A percentile compares a stretch with the other conserved stretches of the same genome.
Evolutionary conservation across 2,329 filamentous ascomycete genomes (phyloP).

Genomic region (Escovopsis weberi): DNA sequence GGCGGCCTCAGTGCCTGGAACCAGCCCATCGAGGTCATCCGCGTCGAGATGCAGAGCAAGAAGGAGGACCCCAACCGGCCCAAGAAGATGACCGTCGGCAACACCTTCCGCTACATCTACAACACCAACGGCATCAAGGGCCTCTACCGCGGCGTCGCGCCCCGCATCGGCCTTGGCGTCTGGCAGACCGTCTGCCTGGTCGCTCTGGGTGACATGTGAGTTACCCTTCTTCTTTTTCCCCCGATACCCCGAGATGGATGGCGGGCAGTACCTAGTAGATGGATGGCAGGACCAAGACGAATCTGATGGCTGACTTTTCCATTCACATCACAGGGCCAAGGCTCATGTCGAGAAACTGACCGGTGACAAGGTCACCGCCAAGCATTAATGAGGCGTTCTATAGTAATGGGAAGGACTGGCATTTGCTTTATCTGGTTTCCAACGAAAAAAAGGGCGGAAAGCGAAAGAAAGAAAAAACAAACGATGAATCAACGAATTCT

Average conservation of each 20-base stretch:
- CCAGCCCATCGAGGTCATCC: slow-evolving; percentile 98
- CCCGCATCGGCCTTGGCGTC: slow-evolving; percentile 85
- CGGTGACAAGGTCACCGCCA: slow-evolving; percentile 48
- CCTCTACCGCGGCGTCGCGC: slow-evolving; percentile 88
- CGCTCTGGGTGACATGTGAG: slow-evolving; percentile 92
- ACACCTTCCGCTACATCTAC: slow-evolving; percentile 80
- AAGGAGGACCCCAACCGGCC: slow-evolving; percentile 93
- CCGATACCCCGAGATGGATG: neutral
- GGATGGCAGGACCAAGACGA: slow-evolving; percentile 1
- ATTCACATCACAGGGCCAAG: slow-evolving; percentile 39
- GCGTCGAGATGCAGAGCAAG: slow-evolving; percentile 99
- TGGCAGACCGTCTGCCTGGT: slow-evolving; percentile 99
- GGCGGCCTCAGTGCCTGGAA: slow-evolving; percentile 97
- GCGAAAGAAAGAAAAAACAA: neutral
- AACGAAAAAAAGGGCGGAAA: too few species aligned
- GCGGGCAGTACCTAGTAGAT: too few species aligned
- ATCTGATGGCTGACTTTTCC: slow-evolving; percentile 10
- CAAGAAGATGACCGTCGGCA: slow-evolving; percentile 97
- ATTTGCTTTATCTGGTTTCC: too few species aligned
- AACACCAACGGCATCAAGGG: slow-evolving; percentile 74
- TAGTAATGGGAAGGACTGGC: neutral
- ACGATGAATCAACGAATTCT: neutral
- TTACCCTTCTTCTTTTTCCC: slow-evolving; percentile 12
- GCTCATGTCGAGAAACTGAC: slow-evolving; percentile 52
- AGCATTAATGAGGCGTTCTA: slow-evolving; percentile 42